phyloP scores from a whole-genome alignment of 805 yeast genomes.

The Teunomyces kruisii region DNA sequence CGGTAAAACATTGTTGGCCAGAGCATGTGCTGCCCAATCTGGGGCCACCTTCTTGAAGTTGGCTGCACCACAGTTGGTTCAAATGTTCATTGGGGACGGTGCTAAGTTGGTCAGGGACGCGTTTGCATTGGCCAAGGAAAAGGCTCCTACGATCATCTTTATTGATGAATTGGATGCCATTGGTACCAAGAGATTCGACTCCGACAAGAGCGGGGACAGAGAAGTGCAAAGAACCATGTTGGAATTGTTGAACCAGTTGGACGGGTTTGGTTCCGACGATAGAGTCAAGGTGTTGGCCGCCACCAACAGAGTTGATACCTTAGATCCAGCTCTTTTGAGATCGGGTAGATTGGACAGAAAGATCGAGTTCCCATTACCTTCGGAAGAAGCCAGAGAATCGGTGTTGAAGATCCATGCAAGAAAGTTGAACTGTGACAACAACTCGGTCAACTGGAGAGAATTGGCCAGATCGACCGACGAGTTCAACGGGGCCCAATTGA shows the following conservation, averaged over 20 bases:
- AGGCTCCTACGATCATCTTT: conserved; percentile 47
- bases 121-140: conserved; percentile 47
- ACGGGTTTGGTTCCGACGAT: conserved; percentile 97
- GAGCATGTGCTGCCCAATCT: conserved; percentile 49
- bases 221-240: conserved; percentile 51
- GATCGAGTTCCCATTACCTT: conserved; percentile 96
- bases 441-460: conserved; percentile 94
- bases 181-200: conserved; percentile 47
- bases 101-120: conserved; percentile 48
- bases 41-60: conserved; percentile 46
- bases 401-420: conserved; percentile 96
- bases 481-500: conserved; percentile 97
- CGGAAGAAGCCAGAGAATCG: conserved; percentile 96
- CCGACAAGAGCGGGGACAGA: conserved; percentile 46
- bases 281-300: conserved; percentile 97
- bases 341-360: conserved; percentile 98
- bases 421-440: conserved; percentile 86
- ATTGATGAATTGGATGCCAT: conserved; percentile 49
- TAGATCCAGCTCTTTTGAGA: conserved; percentile 96
- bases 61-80: conserved; percentile 48
- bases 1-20: conserved; percentile 47
- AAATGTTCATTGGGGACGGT: conserved; percentile 49
- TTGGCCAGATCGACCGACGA: conserved; percentile 97
- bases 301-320: conserved; percentile 97
- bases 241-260: conserved; percentile 54